Conservation (phyloP, 805 yeast genomes). For the Starmera caribaea region DNA sequence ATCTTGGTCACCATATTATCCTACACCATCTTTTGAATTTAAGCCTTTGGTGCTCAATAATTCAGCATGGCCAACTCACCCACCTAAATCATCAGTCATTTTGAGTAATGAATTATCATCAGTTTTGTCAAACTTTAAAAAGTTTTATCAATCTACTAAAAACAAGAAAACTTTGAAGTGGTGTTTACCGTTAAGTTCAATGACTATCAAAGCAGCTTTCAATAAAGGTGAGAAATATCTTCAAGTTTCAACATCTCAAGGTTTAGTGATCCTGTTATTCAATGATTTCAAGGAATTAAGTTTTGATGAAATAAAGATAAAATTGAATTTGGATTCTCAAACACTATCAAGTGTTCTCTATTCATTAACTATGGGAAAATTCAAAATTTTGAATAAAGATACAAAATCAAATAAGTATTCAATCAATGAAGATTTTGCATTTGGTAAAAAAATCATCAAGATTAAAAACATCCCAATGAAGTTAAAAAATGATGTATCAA, state of each 20-base stretch:
- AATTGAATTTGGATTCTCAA: conserved; percentile 8
- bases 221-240: conserved; percentile 9
- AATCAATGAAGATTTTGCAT: conserved; percentile 11
- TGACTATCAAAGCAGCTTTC: conserved; percentile 11
- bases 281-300: conserved; percentile 8
- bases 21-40: conserved; percentile 4
- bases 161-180: conserved; percentile 8
- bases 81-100: conserved; percentile 1
- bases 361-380: conserved; percentile 15
- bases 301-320: conserved; percentile 6
- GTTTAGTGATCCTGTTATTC: conserved; percentile 11
- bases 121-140: conserved; percentile 4
- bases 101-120: conserved; percentile 6
- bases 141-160: conserved; percentile 6
- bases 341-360: conserved; percentile 10
- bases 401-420: conserved; percentile 2
- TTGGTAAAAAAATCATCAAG: conserved; percentile 6
- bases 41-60: conserved; percentile 11
- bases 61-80: conserved; percentile 11
- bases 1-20: not conserved
- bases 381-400: conserved; percentile 10
- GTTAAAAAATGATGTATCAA: conserved; percentile 5
- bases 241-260: conserved; percentile 12
- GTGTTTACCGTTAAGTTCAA: conserved; percentile 13
- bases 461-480: conserved; percentile 13